These are phyloP conservation scores for Dictyostelium capitatum DNA, from an alignment of 78 protist genomes.

Conservation along the genomic window DNA sequence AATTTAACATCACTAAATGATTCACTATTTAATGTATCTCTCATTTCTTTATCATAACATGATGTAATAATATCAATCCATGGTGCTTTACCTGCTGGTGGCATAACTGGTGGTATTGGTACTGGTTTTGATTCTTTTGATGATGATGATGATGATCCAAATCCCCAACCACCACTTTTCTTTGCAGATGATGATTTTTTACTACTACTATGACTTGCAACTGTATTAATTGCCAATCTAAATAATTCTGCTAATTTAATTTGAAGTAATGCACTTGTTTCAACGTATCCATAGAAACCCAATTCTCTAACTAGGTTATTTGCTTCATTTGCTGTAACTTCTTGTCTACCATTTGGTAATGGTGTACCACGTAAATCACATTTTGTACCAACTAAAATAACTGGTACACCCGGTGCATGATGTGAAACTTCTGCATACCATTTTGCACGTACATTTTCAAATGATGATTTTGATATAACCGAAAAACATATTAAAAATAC, in stretches of 20 bases:
- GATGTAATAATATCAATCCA: slow-evolving; percentile 87
- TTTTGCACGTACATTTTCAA: slow-evolving; percentile 66
- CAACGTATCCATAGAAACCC: slow-evolving; percentile 48
- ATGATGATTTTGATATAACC: slow-evolving; percentile 42
- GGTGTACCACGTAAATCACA: slow-evolving; percentile 55
- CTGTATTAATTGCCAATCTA: slow-evolving; percentile 38
- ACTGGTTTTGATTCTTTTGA: neutral
- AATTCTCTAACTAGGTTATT: slow-evolving; percentile 43
- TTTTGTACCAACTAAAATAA: slow-evolving; percentile 82
- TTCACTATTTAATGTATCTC: slow-evolving; percentile 51
- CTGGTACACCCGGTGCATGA: slow-evolving; percentile 74
- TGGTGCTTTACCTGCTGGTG: slow-evolving; percentile 86
- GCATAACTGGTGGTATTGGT: slow-evolving; percentile 87
- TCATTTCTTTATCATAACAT: slow-evolving; percentile 67
- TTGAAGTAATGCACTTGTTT: slow-evolving; percentile 43
- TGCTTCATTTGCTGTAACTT: slow-evolving; percentile 58
- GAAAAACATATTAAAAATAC: slow-evolving; percentile 78
- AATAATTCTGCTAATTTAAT: slow-evolving; percentile 38
- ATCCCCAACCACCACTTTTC: neutral
- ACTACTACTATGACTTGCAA: neutral
- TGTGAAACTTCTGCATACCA: slow-evolving; percentile 78
- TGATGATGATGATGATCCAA: neutral
- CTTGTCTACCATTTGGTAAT: neutral
- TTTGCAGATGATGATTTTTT: neutral
- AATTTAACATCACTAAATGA: slow-evolving; percentile 70